Evolutionary conservation across 805 yeast genomes (phyloP), one percentile per base, ranked within the genome.

Genomic region (Cyberlindnera meyerae): DNA sequence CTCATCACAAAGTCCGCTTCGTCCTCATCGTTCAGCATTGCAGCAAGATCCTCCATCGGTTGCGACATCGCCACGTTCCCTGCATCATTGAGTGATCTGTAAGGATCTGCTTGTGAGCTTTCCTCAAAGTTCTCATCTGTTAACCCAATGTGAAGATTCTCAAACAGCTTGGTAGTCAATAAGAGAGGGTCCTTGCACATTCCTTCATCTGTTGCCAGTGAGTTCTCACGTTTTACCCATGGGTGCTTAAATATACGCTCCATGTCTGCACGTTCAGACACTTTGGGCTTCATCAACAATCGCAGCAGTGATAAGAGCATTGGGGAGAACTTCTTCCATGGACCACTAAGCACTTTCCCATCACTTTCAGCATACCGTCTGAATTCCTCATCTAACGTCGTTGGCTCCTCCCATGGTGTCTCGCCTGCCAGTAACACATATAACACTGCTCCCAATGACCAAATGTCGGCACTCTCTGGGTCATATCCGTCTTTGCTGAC

Each of bases 331-430:
- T 61, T 67, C 12, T 63, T 60, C 87, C 88, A 80, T 0, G 82
- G 78, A 8, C 67, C 65, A 9, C 60, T 48, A 24, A 62, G 45
- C 3, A 70, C 53, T 27, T 68, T 69, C 3, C 82, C 82, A 18
- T 69, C 66, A 31, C 65, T 61, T 13, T 57, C 55, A 8, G 67
- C 51, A 48, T 62, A 76, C 3, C 53, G 47, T 12, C 47, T 48
- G 36, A 66, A 76, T 44, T 74, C 77, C 1, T 60, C 59, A 47
- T 80, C 86, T 9, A 66, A 66, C 1, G 42, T 48, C 15, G 68
- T 63, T 0, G 88, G 86, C 48, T 74, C 72, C 42, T 77, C 81
- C 89, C 89, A 81, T 1, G 87, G 84, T 0, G 80, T 75, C 47
- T 73, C 75, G 2, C 88, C 89, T 1, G 79, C 66, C 18, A 79